Conservation (phyloP, 352 stramenopile genomes). For the Phytopythium vexans region DNA sequence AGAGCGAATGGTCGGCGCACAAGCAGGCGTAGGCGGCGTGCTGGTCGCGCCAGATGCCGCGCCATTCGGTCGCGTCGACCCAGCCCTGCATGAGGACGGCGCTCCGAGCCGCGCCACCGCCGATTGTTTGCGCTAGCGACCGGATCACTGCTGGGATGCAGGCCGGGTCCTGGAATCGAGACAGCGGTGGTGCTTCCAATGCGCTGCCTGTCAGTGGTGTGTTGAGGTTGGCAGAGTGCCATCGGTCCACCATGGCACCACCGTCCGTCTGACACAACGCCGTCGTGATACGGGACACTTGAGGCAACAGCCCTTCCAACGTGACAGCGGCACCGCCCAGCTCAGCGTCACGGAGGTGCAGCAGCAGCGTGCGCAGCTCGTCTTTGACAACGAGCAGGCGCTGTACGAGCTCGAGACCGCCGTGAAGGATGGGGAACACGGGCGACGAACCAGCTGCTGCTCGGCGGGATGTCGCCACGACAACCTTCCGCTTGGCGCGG, state of each 20-base stretch:
- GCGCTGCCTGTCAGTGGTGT: not conserved
- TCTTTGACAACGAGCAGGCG: conserved; percentile 6
- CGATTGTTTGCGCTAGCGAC: conserved; percentile 21
- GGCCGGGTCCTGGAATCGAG: not conserved
- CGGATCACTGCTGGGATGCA: conserved; percentile 1
- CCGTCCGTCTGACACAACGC: conserved; percentile 3
- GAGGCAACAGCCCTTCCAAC: conserved; percentile 2
- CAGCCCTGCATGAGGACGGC: conserved; percentile 36
- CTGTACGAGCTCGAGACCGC: conserved; percentile 2
- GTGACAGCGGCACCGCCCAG: not conserved
- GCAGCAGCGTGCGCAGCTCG: conserved; percentile 1
- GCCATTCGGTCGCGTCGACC: conserved; percentile 59
- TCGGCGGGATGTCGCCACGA: too few relatives aligned
- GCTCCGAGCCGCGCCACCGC: conserved; percentile 17
- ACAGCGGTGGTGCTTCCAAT: not conserved
- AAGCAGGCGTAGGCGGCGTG: conserved; percentile 55
- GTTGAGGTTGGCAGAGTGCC: not conserved
- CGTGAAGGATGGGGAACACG: conserved; percentile 2
- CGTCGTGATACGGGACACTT: conserved; percentile 2
- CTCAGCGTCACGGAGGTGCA: conserved; percentile 5
- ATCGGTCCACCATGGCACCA: conserved; percentile 3
- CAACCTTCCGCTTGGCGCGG: too few relatives aligned
- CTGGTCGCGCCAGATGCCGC: conserved; percentile 62
- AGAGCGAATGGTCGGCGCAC: conserved; percentile 51
- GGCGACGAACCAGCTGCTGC: too few relatives aligned